A percentile compares a stretch with the other conserved stretches of the same genome.
Conservation (phyloP, 257 asterid genomes). For the Nicotiana tabacum region DNA sequence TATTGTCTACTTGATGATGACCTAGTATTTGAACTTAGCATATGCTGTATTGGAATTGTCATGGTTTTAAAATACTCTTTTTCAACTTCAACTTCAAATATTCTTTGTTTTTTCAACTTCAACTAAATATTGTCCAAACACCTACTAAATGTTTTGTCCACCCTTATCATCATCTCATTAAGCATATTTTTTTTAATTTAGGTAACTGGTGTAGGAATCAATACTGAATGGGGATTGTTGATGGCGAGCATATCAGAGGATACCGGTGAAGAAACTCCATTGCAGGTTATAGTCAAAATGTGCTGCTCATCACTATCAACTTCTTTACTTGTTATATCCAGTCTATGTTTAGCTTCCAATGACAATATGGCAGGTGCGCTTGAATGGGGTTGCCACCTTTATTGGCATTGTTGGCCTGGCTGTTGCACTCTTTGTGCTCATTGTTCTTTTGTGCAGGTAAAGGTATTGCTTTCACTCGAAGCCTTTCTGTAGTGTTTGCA, state of each 20-base stretch:
- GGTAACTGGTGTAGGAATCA: slow-evolving; percentile 94
- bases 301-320: slow-evolving; percentile 5
- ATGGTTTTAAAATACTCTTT: neutral
- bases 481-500: slow-evolving; percentile 11
- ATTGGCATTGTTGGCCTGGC: slow-evolving; percentile 88
- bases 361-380: slow-evolving; percentile 59
- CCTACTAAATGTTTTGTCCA: neutral
- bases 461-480: neutral
- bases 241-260: slow-evolving; percentile 97
- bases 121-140: neutral
- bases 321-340: neutral
- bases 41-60: neutral
- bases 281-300: slow-evolving; percentile 56
- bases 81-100: neutral
- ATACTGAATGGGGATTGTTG: slow-evolving; percentile 97
- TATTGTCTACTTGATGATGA: neutral
- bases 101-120: neutral
- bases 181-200: slow-evolving; percentile 17
- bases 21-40: neutral
- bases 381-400: slow-evolving; percentile 94
- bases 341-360: slow-evolving; percentile 1
- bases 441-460: slow-evolving; percentile 74
- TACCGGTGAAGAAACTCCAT: slow-evolving; percentile 95
- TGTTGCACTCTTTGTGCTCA: slow-evolving; percentile 71
- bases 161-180: slow-evolving; percentile 4